Percentiles rank a stretch among this genome's conserved stretches.
These are phyloP conservation scores for Phialophora macrospora DNA, from an alignment of 2,329 filamentous ascomycete species.

Conservation along the genomic window DNA sequence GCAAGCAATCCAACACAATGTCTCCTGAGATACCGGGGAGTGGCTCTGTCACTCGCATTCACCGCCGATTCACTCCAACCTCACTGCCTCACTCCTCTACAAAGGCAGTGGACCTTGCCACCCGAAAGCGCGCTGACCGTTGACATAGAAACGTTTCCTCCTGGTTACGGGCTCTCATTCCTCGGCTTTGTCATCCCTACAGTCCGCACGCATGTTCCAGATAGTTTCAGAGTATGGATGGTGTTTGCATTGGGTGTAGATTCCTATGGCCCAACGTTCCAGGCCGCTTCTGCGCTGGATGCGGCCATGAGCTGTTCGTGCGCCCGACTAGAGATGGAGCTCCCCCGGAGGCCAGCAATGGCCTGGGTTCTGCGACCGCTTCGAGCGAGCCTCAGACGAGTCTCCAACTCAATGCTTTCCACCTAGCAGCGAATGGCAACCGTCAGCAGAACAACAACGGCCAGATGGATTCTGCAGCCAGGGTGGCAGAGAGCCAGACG, in stretches of 20 bases:
- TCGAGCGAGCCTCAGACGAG: not conserved
- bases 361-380: not conserved
- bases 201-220: not conserved
- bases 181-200: not conserved
- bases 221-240: not conserved
- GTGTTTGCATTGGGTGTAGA: not conserved
- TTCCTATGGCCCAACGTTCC: not conserved
- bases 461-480: not conserved
- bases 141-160: not conserved
- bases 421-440: not conserved
- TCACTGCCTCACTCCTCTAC: not conserved
- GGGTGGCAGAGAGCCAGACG: not conserved
- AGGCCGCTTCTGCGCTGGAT: constrained; percentile 3
- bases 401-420: not conserved
- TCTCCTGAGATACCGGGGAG: not conserved
- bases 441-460: not conserved
- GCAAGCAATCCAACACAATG: not conserved
- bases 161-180: not conserved
- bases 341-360: not conserved
- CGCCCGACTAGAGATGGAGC: not conserved
- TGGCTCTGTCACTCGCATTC: not conserved
- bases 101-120: not conserved
- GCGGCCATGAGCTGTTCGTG: not conserved
- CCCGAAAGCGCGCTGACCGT: not conserved
- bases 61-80: not conserved